These are phyloP conservation scores for Penicillium pancosmium DNA, from an alignment of 495 filamentous ascomycete species.

Conservation along the genomic window DNA sequence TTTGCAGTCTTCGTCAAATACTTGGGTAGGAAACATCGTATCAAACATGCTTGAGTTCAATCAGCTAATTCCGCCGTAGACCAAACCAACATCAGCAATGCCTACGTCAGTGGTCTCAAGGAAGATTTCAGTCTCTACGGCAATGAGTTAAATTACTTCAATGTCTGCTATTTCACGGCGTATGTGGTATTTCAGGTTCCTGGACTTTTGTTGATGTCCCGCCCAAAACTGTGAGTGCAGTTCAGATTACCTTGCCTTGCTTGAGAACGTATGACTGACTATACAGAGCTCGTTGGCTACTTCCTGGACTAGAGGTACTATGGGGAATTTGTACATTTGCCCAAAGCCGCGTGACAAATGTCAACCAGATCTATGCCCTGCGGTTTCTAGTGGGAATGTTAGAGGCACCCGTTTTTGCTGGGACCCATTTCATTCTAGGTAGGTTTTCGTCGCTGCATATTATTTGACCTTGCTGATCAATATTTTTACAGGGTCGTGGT, in stretches of 20 bases:
- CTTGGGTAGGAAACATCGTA: constrained; percentile 23
- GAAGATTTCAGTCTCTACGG: constrained; percentile 61
- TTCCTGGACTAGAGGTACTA: constrained; percentile 35
- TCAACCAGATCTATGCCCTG: constrained; percentile 48
- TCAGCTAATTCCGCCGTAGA: constrained; percentile 22
- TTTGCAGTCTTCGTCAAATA: constrained; percentile 39
- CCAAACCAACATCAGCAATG: constrained; percentile 53
- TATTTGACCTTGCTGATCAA: background rate
- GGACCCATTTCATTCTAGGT: constrained; percentile 45
- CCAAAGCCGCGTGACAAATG: constrained; percentile 39
- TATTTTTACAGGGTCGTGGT: constrained; percentile 37
- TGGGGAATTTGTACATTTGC: constrained; percentile 36
- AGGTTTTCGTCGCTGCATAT: background rate
- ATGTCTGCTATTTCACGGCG: constrained; percentile 42
- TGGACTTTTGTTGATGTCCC: constrained; percentile 37
- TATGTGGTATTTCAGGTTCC: constrained; percentile 46
- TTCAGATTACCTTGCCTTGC: background rate
- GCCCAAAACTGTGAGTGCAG: constrained; percentile 33
- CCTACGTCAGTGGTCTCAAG: constrained; percentile 61
- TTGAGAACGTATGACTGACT: background rate
- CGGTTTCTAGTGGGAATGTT: constrained; percentile 56
- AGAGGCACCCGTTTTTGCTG: constrained; percentile 47
- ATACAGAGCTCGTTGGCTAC: constrained; percentile 38
- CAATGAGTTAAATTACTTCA: constrained; percentile 52
- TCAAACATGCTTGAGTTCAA: background rate